Base-by-base conservation (phyloP, 1,139 yeast genomes). In the Yamadazyma diospyri region DNA sequence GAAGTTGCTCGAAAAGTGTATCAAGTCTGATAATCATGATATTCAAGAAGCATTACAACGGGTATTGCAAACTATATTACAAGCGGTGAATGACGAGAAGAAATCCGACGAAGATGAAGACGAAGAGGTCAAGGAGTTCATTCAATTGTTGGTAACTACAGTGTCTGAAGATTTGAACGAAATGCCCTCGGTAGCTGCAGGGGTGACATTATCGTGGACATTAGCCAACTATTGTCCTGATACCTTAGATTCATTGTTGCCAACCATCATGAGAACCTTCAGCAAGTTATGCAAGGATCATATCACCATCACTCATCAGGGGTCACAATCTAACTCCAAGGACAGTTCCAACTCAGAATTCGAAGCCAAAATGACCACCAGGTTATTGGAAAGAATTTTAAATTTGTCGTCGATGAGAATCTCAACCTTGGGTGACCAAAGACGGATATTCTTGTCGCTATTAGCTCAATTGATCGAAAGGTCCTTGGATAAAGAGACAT, bases 391-490 rank as follows among this genome's bases (percentile, higher is more conserved):
- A 43, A 83, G 83, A 55, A 76, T 87, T 19, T 65, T 94, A 33
- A 82, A 81, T 43, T 72, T 92, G 36, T 78, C 89, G 1, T 80
- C 95, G 0, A 72, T 77, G 68, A 75, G 97, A 47, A 86, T 94
- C 11, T 77, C 95, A 0, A 72, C 76, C 20, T 66, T 94, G 18
- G 97, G 96, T 1, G 99, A 94, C 45, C 97, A 94, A 51, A 75
- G 98, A 39, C 74, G 98, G 33, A 80, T 87, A 16, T 94, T 89
- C 53, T 61, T 94, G 43, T 81, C 95, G 0, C 66, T 89, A 7
- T 68, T 92, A 35, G 97, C 96, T 0, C 95, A 92, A 48, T 68
- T 92, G 43, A 85, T 92, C 44, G 98, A 94, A 48, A 73, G 95
- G 29, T 86, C 97, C 1, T 71, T 81, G 38, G 96, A 89, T 49